Conservation (phyloP, 768 basidiomycete species). For the Lepiota subincarnata region DNA sequence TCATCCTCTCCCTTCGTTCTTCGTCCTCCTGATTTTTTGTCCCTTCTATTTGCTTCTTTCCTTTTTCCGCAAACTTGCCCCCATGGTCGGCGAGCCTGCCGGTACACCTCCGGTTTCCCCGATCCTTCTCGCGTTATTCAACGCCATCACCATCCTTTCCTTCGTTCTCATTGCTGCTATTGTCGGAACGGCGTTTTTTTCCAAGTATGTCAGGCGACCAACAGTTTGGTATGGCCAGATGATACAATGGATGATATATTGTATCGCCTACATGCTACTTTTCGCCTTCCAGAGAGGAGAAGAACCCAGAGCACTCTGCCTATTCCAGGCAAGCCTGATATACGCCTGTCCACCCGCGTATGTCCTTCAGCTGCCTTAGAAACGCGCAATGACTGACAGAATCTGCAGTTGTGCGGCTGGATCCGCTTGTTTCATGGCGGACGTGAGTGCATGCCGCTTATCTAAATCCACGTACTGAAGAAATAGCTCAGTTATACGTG, state of each 20-base stretch:
- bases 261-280: conserved; percentile 7
- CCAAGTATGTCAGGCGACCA: conserved; percentile 1
- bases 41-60: background rate
- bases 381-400: background rate
- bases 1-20: background rate
- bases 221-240: conserved; percentile 10
- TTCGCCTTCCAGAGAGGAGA: conserved; percentile 1
- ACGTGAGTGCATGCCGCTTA: background rate
- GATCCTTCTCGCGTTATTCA: background rate
- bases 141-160: conserved; percentile 4
- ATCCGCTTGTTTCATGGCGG: conserved; percentile 10
- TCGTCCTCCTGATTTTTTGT: background rate
- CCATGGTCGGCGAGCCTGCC: background rate
- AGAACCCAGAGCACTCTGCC: background rate
- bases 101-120: background rate
- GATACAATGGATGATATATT: conserved; percentile 11
- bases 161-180: background rate
- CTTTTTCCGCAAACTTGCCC: no score
- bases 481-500: conserved; percentile 4
- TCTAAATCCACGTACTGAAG: background rate
- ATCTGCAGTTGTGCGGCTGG: conserved; percentile 4
- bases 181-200: conserved; percentile 2
- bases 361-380: background rate
- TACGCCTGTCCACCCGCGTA: conserved; percentile 12
- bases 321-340: conserved; percentile 7